These are phyloP conservation scores for Helotiales sp. DNA, from an alignment of 2,329 filamentous ascomycete species.

Conservation along the genomic window DNA sequence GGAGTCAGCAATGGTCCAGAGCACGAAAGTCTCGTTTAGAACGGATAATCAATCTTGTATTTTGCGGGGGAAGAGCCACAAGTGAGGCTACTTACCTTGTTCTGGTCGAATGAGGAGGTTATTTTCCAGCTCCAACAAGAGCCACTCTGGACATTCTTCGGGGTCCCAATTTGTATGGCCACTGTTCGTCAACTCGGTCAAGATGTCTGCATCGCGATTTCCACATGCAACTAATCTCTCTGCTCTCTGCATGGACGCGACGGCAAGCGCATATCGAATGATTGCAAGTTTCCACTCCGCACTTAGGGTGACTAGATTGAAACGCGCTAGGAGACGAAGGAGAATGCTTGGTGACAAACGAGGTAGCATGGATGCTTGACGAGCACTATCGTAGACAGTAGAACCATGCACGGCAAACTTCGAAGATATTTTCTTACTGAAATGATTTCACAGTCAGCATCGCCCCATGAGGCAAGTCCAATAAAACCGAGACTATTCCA, in stretches of 20 bases:
- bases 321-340: constrained; percentile 22
- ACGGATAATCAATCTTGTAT: background rate
- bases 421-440: constrained; percentile 16
- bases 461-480: background rate
- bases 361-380: constrained; percentile 24
- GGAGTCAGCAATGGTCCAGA: constrained; percentile 5
- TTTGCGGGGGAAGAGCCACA: background rate
- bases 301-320: background rate
- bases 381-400: constrained; percentile 45
- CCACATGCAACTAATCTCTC: constrained; percentile 45
- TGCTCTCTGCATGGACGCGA: constrained; percentile 28
- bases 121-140: constrained; percentile 69
- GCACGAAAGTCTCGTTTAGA: background rate
- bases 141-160: constrained; percentile 57
- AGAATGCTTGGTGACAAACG: constrained; percentile 26
- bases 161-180: constrained; percentile 62
- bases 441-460: background rate
- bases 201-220: constrained; percentile 43
- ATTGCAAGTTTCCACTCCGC: constrained; percentile 26
- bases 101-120: constrained; percentile 63
- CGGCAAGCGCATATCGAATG: constrained; percentile 29
- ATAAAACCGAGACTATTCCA: background rate
- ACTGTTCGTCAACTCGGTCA: constrained; percentile 52
- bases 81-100: constrained; percentile 8
- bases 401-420: constrained; percentile 33